phyloP scores from a whole-genome alignment of 331 rosid species.

The Rhamnella rubrinervis region DNA sequence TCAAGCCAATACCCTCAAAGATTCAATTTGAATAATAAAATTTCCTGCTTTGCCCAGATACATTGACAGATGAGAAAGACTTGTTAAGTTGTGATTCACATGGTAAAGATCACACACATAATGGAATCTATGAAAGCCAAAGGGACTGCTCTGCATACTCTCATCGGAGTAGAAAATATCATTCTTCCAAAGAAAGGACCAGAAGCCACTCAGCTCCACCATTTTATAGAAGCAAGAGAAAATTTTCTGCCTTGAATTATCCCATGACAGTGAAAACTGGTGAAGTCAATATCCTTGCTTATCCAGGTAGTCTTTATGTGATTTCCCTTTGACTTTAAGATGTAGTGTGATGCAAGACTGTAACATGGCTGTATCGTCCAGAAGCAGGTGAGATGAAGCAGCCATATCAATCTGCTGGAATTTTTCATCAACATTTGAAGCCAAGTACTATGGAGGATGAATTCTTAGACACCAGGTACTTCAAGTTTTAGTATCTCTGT shows the following conservation, averaged over 20 bases:
- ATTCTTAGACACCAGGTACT: constrained; percentile 44
- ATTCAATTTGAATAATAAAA: constrained; percentile 21
- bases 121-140: constrained; percentile 26
- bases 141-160: constrained; percentile 20
- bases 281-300: constrained; percentile 30
- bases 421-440: constrained; percentile 19
- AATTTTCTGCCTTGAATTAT: constrained; percentile 49
- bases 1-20: constrained; percentile 29
- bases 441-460: constrained; percentile 32
- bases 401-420: constrained; percentile 30
- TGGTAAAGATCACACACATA: constrained; percentile 31
- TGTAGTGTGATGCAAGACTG: constrained; percentile 4
- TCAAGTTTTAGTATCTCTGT: constrained; percentile 18
- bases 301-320: constrained; percentile 49
- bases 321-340: constrained; percentile 1
- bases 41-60: constrained; percentile 33
- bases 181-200: constrained; percentile 34
- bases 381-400: constrained; percentile 37
- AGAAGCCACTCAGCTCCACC: constrained; percentile 93
- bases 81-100: constrained; percentile 30
- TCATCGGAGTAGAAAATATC: constrained; percentile 28
- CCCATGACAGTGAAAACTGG: constrained; percentile 29
- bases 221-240: constrained; percentile 55
- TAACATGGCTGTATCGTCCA: constrained; percentile 25
- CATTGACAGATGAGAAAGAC: constrained; percentile 33